A percentile compares a stretch with the other conserved stretches of the same genome.
phyloP scores from a whole-genome alignment of 2,329 filamentous ascomycete species.

The Fusarium denticulatum region DNA sequence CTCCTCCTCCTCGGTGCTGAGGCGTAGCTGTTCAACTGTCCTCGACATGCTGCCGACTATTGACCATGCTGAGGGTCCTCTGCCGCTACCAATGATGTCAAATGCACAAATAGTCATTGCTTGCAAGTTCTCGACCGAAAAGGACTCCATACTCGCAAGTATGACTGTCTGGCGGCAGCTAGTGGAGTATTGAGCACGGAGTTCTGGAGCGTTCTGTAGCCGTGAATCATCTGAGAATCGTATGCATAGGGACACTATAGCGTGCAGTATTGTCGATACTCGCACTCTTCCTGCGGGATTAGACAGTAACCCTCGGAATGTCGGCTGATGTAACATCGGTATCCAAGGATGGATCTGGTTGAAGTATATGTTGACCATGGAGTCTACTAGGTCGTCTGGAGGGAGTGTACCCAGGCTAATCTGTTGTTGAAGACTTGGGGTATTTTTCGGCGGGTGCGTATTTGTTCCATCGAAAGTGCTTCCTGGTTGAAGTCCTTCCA shows the following conservation, averaged over 20 bases:
- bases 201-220: slow-evolving; percentile 34
- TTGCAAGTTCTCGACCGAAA: slow-evolving; percentile 49
- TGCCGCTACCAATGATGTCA: slow-evolving; percentile 50
- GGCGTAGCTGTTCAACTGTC: slow-evolving; percentile 52
- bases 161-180: slow-evolving; percentile 47
- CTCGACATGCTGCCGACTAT: slow-evolving; percentile 52
- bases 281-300: slow-evolving; percentile 22
- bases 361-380: slow-evolving; percentile 50
- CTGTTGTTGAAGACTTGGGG: background rate
- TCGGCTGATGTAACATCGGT: slow-evolving; percentile 40
- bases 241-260: slow-evolving; percentile 46
- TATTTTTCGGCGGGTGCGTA: background rate
- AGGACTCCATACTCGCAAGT: slow-evolving; percentile 48
- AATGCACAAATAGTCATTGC: slow-evolving; percentile 50
- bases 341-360: slow-evolving; percentile 52
- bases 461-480: background rate
- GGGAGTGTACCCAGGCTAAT: slow-evolving; percentile 20
- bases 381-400: slow-evolving; percentile 47
- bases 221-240: slow-evolving; percentile 42
- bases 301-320: slow-evolving; percentile 32
- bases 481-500: background rate
- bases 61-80: slow-evolving; percentile 49
- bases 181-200: slow-evolving; percentile 35
- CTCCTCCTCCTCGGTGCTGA: slow-evolving; percentile 50
- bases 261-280: slow-evolving; percentile 49